Percentiles rank a stretch among this genome's conserved stretches.
Evolutionary conservation across 2,329 filamentous ascomycete species (phyloP).

Genomic region (Trichoderma koningiopsis): DNA sequence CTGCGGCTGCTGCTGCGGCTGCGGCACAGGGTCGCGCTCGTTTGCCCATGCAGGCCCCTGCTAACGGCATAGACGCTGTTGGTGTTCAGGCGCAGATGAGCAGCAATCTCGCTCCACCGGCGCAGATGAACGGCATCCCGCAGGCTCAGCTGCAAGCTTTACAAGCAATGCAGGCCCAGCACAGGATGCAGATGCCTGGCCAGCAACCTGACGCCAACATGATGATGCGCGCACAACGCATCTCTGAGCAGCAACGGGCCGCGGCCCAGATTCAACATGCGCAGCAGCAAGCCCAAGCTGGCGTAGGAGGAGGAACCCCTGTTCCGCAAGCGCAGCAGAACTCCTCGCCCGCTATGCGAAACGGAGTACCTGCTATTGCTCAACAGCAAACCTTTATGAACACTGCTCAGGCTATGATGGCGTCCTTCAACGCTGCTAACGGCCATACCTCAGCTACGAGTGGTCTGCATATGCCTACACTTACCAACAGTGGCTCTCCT

Average conservation of each 20-base stretch:
- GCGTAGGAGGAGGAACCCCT: conserved; percentile 36
- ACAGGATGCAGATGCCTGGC: conserved; percentile 57
- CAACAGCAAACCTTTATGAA: conserved; percentile 56
- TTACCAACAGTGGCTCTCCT: conserved; percentile 48
- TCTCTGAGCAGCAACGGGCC: conserved; percentile 65
- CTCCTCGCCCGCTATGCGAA: conserved; percentile 49
- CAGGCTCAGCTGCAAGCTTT: conserved; percentile 69
- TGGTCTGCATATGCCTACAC: conserved; percentile 50
- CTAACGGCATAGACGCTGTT: conserved; percentile 52
- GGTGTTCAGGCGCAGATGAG: conserved; percentile 52
- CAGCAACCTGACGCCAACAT: conserved; percentile 54
- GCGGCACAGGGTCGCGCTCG: conserved; percentile 51
- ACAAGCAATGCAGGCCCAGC: conserved; percentile 48
- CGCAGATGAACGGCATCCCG: conserved; percentile 65
- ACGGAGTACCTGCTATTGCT: conserved; percentile 46
- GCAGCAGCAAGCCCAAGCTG: conserved; percentile 39
- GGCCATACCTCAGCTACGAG: conserved; percentile 48
- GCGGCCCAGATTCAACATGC: conserved; percentile 50
- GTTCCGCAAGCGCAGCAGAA: conserved; percentile 44
- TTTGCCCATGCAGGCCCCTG: conserved; percentile 57
- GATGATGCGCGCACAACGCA: conserved; percentile 65
- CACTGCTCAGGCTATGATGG: conserved; percentile 57
- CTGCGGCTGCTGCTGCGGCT: conserved; percentile 42
- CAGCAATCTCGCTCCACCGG: conserved; percentile 54
- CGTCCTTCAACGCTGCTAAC: conserved; percentile 48